Percentiles rank a stretch among this genome's conserved stretches.
phyloP scores from a whole-genome alignment of 2,329 filamentous ascomycete species.

The Botryotinia globosa region DNA sequence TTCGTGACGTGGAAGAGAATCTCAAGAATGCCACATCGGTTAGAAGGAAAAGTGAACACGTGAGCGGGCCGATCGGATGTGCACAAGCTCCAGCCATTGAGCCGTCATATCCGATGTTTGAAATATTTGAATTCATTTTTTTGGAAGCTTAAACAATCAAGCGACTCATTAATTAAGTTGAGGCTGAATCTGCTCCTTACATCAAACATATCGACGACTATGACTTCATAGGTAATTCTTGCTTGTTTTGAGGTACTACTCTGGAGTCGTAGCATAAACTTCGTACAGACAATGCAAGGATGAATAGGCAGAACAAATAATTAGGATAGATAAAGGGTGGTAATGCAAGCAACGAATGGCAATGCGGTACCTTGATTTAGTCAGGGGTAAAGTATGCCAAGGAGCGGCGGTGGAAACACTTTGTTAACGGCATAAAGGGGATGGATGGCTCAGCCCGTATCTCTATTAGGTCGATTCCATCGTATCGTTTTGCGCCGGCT shows the following conservation, averaged over 20 bases:
- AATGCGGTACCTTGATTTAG: conserved; percentile 26
- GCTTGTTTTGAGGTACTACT: not conserved
- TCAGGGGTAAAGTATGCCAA: conserved; percentile 24
- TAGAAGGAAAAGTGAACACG: not conserved
- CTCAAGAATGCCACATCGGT: not conserved
- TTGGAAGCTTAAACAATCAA: not conserved
- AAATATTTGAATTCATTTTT: not conserved
- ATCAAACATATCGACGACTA: not conserved
- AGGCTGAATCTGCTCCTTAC: not conserved
- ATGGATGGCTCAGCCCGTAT: conserved; percentile 9
- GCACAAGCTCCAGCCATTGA: not conserved
- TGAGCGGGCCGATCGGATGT: not conserved
- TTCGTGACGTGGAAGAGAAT: not conserved
- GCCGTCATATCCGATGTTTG: not conserved
- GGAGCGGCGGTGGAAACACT: conserved; percentile 11
- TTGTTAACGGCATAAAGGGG: not conserved
- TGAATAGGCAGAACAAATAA: not conserved
- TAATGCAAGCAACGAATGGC: conserved; percentile 18
- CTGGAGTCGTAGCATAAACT: not conserved
- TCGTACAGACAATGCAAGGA: not conserved
- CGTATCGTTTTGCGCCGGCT: not conserved
- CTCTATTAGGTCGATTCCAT: not conserved
- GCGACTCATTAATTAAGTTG: not conserved
- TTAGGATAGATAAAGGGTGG: not conserved
- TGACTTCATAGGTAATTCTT: not conserved